phyloP scores from a whole-genome alignment of 2,329 filamentous ascomycete genomes.

The Leptographium lundbergii region DNA sequence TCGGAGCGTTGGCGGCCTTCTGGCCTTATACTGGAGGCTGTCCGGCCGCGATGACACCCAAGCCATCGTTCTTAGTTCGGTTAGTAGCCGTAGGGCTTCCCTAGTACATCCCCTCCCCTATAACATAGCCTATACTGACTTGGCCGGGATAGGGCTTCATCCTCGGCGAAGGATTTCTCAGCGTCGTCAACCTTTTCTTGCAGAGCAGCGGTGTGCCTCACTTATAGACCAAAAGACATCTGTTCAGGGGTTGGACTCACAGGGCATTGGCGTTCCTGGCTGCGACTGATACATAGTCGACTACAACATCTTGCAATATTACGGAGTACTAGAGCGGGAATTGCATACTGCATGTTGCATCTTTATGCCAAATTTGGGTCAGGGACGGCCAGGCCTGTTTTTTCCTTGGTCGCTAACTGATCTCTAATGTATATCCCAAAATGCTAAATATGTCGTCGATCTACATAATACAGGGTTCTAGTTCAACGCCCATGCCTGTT shows the following conservation, averaged over 20 bases:
- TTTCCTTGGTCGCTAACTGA: not conserved
- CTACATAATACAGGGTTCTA: not conserved
- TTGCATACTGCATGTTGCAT: not conserved
- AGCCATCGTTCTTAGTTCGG: slow-evolving; percentile 74
- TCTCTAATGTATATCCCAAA: not conserved
- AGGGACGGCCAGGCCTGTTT: not conserved
- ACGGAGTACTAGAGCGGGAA: not conserved
- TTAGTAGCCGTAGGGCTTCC: slow-evolving; percentile 20
- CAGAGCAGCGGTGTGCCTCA: slow-evolving; percentile 44
- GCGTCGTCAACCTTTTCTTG: slow-evolving; percentile 77
- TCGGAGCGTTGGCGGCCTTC: slow-evolving; percentile 63
- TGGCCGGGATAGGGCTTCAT: slow-evolving; percentile 56
- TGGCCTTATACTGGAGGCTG: slow-evolving; percentile 65
- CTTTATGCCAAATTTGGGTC: too few species aligned
- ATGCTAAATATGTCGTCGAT: not conserved
- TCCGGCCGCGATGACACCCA: slow-evolving; percentile 50
- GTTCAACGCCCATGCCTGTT: slow-evolving; percentile 32
- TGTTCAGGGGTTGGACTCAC: not conserved
- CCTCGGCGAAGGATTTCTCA: slow-evolving; percentile 80
- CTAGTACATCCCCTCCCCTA: not conserved
- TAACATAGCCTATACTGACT: not conserved
- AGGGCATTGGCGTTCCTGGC: not conserved
- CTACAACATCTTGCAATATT: not conserved
- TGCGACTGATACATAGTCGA: not conserved
- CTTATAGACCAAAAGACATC: not conserved